Conservation (phyloP, 2,329 filamentous ascomycete genomes). For the Stagonosporopsis cucurbitacearum region DNA sequence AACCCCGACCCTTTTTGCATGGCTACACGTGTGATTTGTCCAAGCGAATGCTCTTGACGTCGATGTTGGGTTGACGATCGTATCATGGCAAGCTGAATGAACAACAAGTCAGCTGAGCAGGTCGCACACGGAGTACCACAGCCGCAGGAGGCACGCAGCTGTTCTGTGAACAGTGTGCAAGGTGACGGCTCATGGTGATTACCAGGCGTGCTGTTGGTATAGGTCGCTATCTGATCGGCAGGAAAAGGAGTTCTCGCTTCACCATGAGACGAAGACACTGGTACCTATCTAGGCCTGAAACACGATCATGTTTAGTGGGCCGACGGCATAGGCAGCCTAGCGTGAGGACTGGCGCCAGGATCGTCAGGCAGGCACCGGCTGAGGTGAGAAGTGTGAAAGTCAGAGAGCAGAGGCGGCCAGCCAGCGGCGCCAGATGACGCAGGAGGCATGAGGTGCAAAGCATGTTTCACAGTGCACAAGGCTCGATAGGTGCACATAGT, state of each 20-base stretch:
- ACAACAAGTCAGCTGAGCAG: not conserved
- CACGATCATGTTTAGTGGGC: conserved; percentile 6
- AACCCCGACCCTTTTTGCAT: not conserved
- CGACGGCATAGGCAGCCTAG: conserved; percentile 9
- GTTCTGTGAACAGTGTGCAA: too few relatives aligned
- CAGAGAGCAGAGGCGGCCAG: not conserved
- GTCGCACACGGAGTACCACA: not conserved
- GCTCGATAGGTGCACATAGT: not conserved
- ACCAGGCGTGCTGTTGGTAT: not conserved
- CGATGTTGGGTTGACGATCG: not conserved
- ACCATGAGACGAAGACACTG: not conserved
- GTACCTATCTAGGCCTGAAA: conserved; percentile 17
- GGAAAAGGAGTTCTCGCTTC: conserved; percentile 11
- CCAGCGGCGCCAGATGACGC: conserved; percentile 6
- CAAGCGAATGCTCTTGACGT: not conserved
- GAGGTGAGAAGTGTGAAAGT: not conserved
- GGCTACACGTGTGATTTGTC: conserved; percentile 10
- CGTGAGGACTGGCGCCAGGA: conserved; percentile 7
- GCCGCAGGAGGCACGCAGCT: too few relatives aligned
- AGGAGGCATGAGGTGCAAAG: not conserved
- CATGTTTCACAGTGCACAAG: not conserved
- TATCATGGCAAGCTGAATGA: not conserved
- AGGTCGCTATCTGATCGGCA: conserved; percentile 1
- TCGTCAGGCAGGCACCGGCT: conserved; percentile 13
- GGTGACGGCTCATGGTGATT: too few relatives aligned